Evolutionary conservation across 2,329 filamentous ascomycete genomes (phyloP).

Genomic region (Colletotrichum plurivorum): DNA sequence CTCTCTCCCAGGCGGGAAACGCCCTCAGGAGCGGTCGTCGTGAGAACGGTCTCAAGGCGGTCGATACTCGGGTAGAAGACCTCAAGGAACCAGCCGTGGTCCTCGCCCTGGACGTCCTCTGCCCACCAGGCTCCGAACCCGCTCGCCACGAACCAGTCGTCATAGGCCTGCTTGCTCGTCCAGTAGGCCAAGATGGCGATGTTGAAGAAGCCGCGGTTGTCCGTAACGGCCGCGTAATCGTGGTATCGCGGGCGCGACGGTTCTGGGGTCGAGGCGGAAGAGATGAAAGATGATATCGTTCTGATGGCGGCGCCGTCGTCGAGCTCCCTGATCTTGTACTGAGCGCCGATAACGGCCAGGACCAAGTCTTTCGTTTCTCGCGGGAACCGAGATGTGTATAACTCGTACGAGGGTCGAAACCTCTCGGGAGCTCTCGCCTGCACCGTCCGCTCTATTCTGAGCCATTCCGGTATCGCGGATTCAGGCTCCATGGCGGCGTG

Average conservation of each 20-base stretch:
- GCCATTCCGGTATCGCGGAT: constrained; percentile 20
- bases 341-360: constrained; percentile 37
- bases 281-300: constrained; percentile 26
- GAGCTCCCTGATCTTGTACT: constrained; percentile 13
- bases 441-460: not conserved
- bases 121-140: constrained; percentile 57
- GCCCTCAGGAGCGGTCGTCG: constrained; percentile 54
- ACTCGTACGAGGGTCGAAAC: constrained; percentile 29
- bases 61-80: constrained; percentile 57
- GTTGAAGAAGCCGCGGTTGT: constrained; percentile 35
- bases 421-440: constrained; percentile 8
- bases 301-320: constrained; percentile 15
- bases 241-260: constrained; percentile 5
- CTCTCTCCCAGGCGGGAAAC: constrained; percentile 54
- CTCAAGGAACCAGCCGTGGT: constrained; percentile 58
- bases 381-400: constrained; percentile 38
- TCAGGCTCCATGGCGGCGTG: constrained; percentile 9
- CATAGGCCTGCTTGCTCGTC: constrained; percentile 46
- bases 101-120: constrained; percentile 42
- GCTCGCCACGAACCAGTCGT: constrained; percentile 49
- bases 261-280: not conserved
- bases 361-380: constrained; percentile 31
- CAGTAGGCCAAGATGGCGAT: constrained; percentile 55
- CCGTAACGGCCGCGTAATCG: constrained; percentile 35
- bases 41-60: constrained; percentile 59